Conservation (phyloP, 345 rosid genomes). For the Camelina sativa region DNA sequence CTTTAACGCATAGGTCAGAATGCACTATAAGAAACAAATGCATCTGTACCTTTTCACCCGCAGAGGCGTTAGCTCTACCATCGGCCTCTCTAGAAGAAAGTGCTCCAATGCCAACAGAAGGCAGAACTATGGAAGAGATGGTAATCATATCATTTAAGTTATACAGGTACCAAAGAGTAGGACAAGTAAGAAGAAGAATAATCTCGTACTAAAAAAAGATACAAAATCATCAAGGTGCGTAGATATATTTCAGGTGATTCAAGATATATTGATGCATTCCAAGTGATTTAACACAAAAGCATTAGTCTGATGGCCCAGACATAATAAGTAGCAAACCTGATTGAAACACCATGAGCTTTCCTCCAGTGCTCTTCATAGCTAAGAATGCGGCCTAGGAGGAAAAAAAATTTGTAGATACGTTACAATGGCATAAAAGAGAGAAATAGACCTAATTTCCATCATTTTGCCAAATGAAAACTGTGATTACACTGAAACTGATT, state of each 20-base stretch:
- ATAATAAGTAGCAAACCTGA: slow-evolving; percentile 58
- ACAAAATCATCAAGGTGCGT: background rate
- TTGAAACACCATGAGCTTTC: slow-evolving; percentile 94
- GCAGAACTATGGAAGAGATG: slow-evolving; percentile 63
- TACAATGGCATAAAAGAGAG: slow-evolving; percentile 1
- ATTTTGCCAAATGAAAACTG: slow-evolving; percentile 1
- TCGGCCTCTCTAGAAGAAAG: slow-evolving; percentile 96
- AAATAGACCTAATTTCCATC: slow-evolving; percentile 6
- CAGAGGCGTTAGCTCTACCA: slow-evolving; percentile 86
- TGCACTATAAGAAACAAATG: slow-evolving; percentile 10
- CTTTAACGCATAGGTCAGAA: slow-evolving; percentile 12
- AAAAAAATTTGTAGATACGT: slow-evolving; percentile 4
- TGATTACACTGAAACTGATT: slow-evolving; percentile 9
- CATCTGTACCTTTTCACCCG: slow-evolving; percentile 79
- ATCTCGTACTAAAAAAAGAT: background rate
- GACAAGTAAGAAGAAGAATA: slow-evolving; percentile 1
- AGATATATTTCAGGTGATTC: slow-evolving; percentile 1
- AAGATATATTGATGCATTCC: background rate
- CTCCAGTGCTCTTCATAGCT: slow-evolving; percentile 96
- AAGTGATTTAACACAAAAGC: slow-evolving; percentile 24
- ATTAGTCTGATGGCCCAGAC: slow-evolving; percentile 4
- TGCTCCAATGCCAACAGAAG: slow-evolving; percentile 94
- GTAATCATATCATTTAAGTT: slow-evolving; percentile 24
- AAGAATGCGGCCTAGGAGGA: slow-evolving; percentile 79
- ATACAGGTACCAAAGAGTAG: slow-evolving; percentile 20